phyloP scores from a whole-genome alignment of 116 monocot genomes.

The Thalassia testudinum region DNA sequence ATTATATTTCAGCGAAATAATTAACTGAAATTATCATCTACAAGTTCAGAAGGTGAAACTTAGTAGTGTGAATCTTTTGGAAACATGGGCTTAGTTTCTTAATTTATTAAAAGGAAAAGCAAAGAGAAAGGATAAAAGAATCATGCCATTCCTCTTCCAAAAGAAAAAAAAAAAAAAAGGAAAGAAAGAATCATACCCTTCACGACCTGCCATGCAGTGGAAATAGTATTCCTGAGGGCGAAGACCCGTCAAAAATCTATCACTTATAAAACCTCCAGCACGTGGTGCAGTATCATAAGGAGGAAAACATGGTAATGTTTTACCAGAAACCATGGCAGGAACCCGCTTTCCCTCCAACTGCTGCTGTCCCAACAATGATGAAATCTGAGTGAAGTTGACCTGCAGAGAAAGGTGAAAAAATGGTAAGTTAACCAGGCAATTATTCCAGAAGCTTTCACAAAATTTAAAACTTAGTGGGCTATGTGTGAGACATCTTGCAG shows the following conservation, averaged over 20 bases:
- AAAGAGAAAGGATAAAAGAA: too few species aligned
- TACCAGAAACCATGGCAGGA: constrained; percentile 93
- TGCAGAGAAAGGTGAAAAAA: constrained; percentile 13
- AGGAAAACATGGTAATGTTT: constrained; percentile 93
- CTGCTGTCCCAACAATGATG: constrained; percentile 92
- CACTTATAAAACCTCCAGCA: constrained; percentile 79
- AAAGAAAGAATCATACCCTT: constrained; percentile 52
- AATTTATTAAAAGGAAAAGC: too few species aligned
- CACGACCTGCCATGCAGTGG: constrained; percentile 99
- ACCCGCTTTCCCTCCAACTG: constrained; percentile 94
- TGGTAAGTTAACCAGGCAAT: too few species aligned
- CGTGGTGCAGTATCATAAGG: constrained; percentile 84
- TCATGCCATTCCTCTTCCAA: too few species aligned
- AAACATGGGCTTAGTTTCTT: too few species aligned
- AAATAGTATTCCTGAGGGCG: constrained; percentile 98
- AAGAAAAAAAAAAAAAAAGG: too few species aligned
- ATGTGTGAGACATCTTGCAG: neutral
- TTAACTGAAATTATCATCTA: too few species aligned
- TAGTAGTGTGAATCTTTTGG: too few species aligned
- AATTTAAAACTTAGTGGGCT: too few species aligned
- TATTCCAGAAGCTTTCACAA: too few species aligned
- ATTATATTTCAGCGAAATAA: too few species aligned
- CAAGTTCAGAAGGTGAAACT: too few species aligned
- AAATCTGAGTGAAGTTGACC: constrained; percentile 96
- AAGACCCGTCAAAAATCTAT: constrained; percentile 88